Evolutionary conservation across 2,329 filamentous ascomycete genomes (phyloP), one percentile per base, ranked within the genome.

Genomic region (Aspergillus novofumigatus): DNA sequence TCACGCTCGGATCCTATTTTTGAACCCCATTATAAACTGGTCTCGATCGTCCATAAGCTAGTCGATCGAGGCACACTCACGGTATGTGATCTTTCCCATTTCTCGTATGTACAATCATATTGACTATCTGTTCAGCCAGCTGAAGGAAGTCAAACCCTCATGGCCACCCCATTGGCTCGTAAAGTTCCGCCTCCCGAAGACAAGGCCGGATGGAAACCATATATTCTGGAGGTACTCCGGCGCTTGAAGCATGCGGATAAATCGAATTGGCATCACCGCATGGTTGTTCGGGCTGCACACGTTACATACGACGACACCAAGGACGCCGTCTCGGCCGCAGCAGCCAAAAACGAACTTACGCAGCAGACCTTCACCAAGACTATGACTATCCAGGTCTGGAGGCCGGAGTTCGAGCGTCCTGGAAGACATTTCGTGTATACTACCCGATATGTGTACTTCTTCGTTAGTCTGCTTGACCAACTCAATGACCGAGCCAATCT

Each of bases 351-450:
- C 67, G 90, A 93, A 54, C 84, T 95, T 14, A 92, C 91, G 51
- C 82, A 85, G 53, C 89, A 96, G 45, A 88, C 96, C 54, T 93
- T 96, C 64, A 96, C 92, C 42, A 96, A 96, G 76, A 96, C 91
- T 0, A 96, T 96, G 88, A 88, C 90, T 1, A 87, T 96, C 72
- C 93, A 95, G 68, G 91, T 97, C 3, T 97, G 92, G 92, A 93
- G 92, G 65, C 94, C 92, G 41, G 92, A 96, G 63, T 86, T 90
- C 49, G 92, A 97, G 71, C 80, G 87, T 23, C 81, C 91, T 0
- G 92, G 92, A 0, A 85, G 92, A 20, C 92, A 97, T 71, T 94
- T 96, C 67, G 91, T 96, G 41, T 97, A 94, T 71, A 96, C 91
- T 0, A 86, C 90, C 51, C 87, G 89, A 61, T 97, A 97, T 67